Evolutionary conservation across 192 early-diverging fungal genomes (phyloP), one percentile per base, ranked within the genome.

Genomic region (Backusella luteola): DNA sequence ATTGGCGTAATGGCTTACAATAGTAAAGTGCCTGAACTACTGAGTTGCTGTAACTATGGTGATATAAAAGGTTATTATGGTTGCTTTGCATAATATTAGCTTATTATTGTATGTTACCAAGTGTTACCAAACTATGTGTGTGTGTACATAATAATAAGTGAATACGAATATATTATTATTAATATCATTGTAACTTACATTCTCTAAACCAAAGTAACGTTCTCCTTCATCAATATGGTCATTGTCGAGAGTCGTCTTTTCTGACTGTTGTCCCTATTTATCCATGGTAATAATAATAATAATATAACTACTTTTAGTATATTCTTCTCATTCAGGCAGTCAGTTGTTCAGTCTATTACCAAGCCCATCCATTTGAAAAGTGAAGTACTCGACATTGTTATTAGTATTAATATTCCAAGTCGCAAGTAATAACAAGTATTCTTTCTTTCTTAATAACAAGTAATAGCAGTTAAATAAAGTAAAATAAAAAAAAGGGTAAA

Each of bases 1-100:
- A 96, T 81, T 98, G 94, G 71, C 98, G 93, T 78, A 99, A 99
- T 0, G 96, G 93, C 63, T 90, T 88, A 82, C 97, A 97, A 79
- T 93, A 96, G 84, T 98, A 99, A 70, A 99, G 87, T 19, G 96
- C 94, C 86, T 99, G 97, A 3, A 99, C 83, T 12, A 99, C 93
- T 6, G 96, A 98, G 84, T 97, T 99, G 77, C 93, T 93, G 79
- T 99, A 99, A 80, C 97, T 92, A 69, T 14, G 38, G 38, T 39
- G 11, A 39, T 11, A 39, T 39, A 39, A 39, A 39, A 12, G 38
- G 38, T 39, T 76, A 6, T 39, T 32, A 3, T 32, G 32, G 32
- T 32, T 12, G 19, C 49, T 44, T 17, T 26, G 38, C 23, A 52
- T 59, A 32, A 77, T 4, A 29, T 19, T 77, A 23, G 4, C n/a